Evolutionary conservation across 2,329 filamentous ascomycete species (phyloP).

Genomic region (Colletotrichum lindemuthianum): DNA sequence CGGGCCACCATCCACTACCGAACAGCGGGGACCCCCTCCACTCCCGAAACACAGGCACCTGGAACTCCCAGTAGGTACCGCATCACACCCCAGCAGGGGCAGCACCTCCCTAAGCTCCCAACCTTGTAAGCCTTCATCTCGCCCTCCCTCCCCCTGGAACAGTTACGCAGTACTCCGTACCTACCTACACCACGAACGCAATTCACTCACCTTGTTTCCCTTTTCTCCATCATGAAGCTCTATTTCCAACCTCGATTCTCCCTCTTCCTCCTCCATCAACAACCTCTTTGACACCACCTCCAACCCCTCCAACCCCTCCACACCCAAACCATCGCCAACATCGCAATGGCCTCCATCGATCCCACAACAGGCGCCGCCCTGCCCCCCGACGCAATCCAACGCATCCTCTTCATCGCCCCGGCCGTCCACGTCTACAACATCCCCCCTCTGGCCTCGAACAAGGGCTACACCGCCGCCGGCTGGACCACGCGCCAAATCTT

Average conservation of each 20-base stretch:
- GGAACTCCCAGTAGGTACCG: too few species aligned
- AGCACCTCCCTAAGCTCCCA: slow-evolving; percentile 30
- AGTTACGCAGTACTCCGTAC: too few species aligned
- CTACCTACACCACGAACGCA: background rate
- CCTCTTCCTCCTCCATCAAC: background rate
- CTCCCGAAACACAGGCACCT: slow-evolving; percentile 31
- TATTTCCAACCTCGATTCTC: slow-evolving; percentile 9
- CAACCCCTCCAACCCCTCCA: background rate
- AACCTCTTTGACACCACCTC: background rate
- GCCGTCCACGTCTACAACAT: slow-evolving; percentile 89
- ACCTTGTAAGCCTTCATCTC: slow-evolving; percentile 35
- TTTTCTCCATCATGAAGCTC: slow-evolving; percentile 19
- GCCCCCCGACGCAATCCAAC: slow-evolving; percentile 82
- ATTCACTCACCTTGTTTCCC: slow-evolving; percentile 16
- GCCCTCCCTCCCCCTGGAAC: slow-evolving; percentile 17
- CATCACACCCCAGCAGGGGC: background rate
- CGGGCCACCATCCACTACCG: slow-evolving; percentile 28
- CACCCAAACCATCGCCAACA: background rate
- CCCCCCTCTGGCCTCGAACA: slow-evolving; percentile 79
- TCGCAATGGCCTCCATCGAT: slow-evolving; percentile 71
- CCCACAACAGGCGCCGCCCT: slow-evolving; percentile 75
- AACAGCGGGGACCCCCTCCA: slow-evolving; percentile 31
- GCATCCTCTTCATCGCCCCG: slow-evolving; percentile 80
- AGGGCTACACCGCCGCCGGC: slow-evolving; percentile 79
- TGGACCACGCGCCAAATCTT: slow-evolving; percentile 90